Evolutionary conservation across 805 yeast genomes (phyloP).

Genomic region (Lipomyces anomalus): DNA sequence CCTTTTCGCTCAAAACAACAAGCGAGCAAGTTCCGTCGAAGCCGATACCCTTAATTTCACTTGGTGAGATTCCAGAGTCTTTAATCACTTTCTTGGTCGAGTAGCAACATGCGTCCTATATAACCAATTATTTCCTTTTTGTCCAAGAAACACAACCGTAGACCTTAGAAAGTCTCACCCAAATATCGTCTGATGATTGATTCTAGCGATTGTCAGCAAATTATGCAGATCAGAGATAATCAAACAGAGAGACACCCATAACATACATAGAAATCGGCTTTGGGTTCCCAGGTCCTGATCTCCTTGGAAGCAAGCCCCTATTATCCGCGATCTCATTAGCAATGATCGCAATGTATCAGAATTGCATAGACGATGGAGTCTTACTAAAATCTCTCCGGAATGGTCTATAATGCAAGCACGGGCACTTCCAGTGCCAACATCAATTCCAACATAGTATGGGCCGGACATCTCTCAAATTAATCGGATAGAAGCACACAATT

Average conservation of each 20-base stretch:
- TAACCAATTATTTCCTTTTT: no score
- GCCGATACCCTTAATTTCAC: constrained; percentile 75
- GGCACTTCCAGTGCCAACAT: constrained; percentile 97
- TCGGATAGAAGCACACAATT: no score
- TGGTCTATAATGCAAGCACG: constrained; percentile 87
- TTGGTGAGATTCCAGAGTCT: constrained; percentile 67
- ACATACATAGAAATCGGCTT: constrained; percentile 43
- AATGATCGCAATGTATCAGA: constrained; percentile 32
- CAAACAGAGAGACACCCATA: not conserved
- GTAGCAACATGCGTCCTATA: constrained; percentile 66
- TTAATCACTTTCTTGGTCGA: constrained; percentile 71
- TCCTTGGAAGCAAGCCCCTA: constrained; percentile 61
- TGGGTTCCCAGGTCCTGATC: constrained; percentile 54
- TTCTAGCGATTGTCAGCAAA: constrained; percentile 36
- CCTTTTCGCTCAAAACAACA: constrained; percentile 64
- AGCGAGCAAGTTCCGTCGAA: constrained; percentile 97
- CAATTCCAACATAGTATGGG: constrained; percentile 68
- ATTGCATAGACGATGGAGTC: not conserved
- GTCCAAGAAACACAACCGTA: no score
- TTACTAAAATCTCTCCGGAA: constrained; percentile 62
- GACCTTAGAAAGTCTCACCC: no score
- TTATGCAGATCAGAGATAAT: not conserved
- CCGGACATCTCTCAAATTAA: constrained; percentile 6
- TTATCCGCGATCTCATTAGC: not conserved
- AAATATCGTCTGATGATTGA: constrained; percentile 85